Base-by-base conservation (phyloP, 306 rosid species). In the Quercus agrifolia region DNA sequence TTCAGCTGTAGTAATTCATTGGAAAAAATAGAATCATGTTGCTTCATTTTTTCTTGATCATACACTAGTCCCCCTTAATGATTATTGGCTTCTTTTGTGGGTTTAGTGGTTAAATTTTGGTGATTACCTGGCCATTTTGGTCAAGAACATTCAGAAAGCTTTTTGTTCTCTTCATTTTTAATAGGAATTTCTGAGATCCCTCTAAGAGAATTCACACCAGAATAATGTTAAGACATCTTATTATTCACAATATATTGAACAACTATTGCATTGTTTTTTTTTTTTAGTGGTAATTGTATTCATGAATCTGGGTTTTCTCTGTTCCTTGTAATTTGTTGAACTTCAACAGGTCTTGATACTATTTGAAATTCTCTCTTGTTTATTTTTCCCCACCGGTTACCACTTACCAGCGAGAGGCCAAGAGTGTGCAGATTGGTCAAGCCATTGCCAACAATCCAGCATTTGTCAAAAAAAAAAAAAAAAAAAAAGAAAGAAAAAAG, bases 391-490 rank as follows among this genome's bases (percentile, higher is more conserved):
- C 57, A 41, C 12, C 46, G 3, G 46, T 41, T 44, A 61, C 55
- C 64, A 70, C 73, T 78, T 17, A 70, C 71, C 85, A 91, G 97
- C 96, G 96, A 23, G 98, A 95, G 77, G 99, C 99, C 28, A 87
- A 79, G 59, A 91, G 96, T 88, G 98, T 91, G 28, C 82, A 88
- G 82, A 91, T 95, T 14, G 97, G 97, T 49, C 82, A 91, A 85
- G 94, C 98, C 23, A 92, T 91, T 54, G 85, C 98, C 75, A 87
- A 89, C 75, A 93, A 95, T 72, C 88, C 93, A 21, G 94, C 97
- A 10, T 93, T 93, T 69, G 82, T 90, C 46, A 8, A 41, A 41
- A 8, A 41, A 38, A 8, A 1, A 2, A 0, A 5, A 6, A 38
- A 6, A 35, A 9, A 7, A 38, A 7, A 38, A 2, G 11, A 38